Evolutionary conservation across 225 moss, liverwort and hornwort genomes (phyloP), one percentile per base, ranked within the genome.

Genomic region (Neckera pumila): DNA sequence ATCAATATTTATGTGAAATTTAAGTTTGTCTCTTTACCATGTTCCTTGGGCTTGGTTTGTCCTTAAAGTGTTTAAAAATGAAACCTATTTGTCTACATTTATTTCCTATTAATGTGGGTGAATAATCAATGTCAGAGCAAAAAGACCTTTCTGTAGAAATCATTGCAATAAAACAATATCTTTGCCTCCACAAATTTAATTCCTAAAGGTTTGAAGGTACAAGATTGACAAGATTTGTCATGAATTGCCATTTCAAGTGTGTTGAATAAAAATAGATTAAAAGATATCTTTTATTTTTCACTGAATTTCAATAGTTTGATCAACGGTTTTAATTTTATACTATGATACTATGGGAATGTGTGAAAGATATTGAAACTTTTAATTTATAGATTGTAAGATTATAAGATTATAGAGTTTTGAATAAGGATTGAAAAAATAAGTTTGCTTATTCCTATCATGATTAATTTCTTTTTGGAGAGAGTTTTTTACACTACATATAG

Each of bases 391-490:
- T 43, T 43, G 6, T 0, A 16, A 72, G 27, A 43, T 43, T 27
- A 5, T 17, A 16, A 72, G 27, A 43, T 43, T 27, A 5, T 17
- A 71, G 3, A 42, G 2, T 65, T 40, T 70, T 23, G 3, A 71
- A 71, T 26, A 9, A 15, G 16, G 5, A 42, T 9, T 71, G 16
- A 8, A 25, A 70, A 26, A 22, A 7, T 0, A 26, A 42, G 26
- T 15, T 42, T 26, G 5, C 2, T 42, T 15, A 14, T 27, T 27
- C 3, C 2, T 27, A 71, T 66, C 0, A 16, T 1, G 3, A 0
- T 42, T 27, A 71, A 71, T 8, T 40, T 43, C 27, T 9, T 9
- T 27, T 72, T 6, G 0, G 2, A 43, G 3, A 8, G 3, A 27
- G 2, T 3, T 27, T 15, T 15, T 43, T 27, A 10, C 0, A 27